phyloP scores from a whole-genome alignment of 495 filamentous ascomycete species.

The Glarea lozoyensis region DNA sequence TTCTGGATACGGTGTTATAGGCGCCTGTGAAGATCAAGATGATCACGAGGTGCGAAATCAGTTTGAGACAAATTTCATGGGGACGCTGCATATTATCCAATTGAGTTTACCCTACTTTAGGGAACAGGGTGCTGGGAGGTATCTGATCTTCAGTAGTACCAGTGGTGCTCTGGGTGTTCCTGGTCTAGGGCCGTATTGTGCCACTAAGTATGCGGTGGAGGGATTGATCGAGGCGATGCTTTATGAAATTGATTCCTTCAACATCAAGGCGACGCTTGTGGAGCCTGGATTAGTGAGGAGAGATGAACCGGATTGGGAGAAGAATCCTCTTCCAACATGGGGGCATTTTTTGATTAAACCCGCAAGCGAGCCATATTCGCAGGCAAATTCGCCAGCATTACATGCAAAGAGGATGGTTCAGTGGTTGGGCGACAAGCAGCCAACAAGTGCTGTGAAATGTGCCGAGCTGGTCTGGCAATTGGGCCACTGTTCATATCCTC shows the following conservation, averaged over 20 bases:
- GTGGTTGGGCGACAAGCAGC: slow-evolving; percentile 88
- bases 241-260: slow-evolving; percentile 87
- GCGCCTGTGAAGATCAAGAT: slow-evolving; percentile 93
- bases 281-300: slow-evolving; percentile 82
- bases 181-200: slow-evolving; percentile 87
- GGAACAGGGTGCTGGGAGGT: slow-evolving; percentile 60
- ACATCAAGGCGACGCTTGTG: slow-evolving; percentile 85
- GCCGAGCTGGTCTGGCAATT: slow-evolving; percentile 97
- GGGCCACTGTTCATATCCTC: slow-evolving; percentile 85
- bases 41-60: slow-evolving; percentile 91
- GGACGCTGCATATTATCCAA: slow-evolving; percentile 87
- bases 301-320: slow-evolving; percentile 47
- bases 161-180: slow-evolving; percentile 85
- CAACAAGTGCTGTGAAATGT: slow-evolving; percentile 84
- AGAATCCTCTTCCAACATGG: slow-evolving; percentile 61
- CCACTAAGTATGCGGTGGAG: slow-evolving; percentile 93
- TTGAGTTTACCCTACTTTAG: slow-evolving; percentile 85
- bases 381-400: slow-evolving; percentile 66
- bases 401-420: slow-evolving; percentile 93
- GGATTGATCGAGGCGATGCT: slow-evolving; percentile 91
- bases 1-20: slow-evolving; percentile 87
- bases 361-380: slow-evolving; percentile 71
- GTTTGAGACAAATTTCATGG: slow-evolving; percentile 95
- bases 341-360: slow-evolving; percentile 89
- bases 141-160: slow-evolving; percentile 89